Percentiles rank a stretch among this genome's conserved stretches.
Evolutionary conservation across 2,329 filamentous ascomycete genomes (phyloP).

Genomic region (Colletotrichum liriopes): DNA sequence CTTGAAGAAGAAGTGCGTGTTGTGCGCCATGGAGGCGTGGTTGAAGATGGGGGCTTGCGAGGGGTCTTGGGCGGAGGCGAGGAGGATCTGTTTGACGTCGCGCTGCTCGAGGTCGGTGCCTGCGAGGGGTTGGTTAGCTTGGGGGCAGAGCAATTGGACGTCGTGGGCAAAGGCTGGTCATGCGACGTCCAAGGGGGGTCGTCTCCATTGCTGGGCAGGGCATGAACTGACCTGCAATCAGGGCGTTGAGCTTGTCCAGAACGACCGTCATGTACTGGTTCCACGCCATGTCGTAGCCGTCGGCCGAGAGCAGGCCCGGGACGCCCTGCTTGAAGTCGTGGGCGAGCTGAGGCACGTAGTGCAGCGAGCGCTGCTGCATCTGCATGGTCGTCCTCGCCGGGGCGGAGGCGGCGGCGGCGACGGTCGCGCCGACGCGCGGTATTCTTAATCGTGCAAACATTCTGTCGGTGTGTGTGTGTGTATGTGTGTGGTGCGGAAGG

Average conservation of each 20-base stretch:
- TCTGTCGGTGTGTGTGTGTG: conserved; percentile 47
- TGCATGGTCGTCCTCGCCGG: conserved; percentile 53
- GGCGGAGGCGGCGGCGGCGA: conserved; percentile 26
- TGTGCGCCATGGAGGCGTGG: conserved; percentile 95
- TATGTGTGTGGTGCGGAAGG: conserved; percentile 41
- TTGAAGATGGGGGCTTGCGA: conserved; percentile 88
- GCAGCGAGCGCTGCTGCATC: conserved; percentile 58
- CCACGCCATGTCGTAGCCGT: conserved; percentile 84
- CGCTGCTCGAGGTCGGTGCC: conserved; percentile 76
- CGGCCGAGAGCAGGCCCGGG: conserved; percentile 78
- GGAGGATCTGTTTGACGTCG: conserved; percentile 76
- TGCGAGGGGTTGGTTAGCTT: conserved; percentile 51
- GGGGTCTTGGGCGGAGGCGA: conserved; percentile 85
- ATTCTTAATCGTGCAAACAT: conserved; percentile 71
- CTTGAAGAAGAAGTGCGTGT: conserved; percentile 88
- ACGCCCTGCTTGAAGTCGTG: conserved; percentile 69
- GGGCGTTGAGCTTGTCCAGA: conserved; percentile 81
- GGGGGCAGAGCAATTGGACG: not conserved
- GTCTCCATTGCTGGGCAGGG: not conserved
- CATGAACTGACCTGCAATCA: conserved; percentile 76
- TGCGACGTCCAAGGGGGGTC: conserved; percentile 3
- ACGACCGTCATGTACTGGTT: conserved; percentile 84
- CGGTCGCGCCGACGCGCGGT: conserved; percentile 58
- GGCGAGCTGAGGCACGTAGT: conserved; percentile 63
- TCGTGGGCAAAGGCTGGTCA: not conserved